phyloP scores from a whole-genome alignment of 2,329 filamentous ascomycete species.

The Aspergillus sclerotialis region DNA sequence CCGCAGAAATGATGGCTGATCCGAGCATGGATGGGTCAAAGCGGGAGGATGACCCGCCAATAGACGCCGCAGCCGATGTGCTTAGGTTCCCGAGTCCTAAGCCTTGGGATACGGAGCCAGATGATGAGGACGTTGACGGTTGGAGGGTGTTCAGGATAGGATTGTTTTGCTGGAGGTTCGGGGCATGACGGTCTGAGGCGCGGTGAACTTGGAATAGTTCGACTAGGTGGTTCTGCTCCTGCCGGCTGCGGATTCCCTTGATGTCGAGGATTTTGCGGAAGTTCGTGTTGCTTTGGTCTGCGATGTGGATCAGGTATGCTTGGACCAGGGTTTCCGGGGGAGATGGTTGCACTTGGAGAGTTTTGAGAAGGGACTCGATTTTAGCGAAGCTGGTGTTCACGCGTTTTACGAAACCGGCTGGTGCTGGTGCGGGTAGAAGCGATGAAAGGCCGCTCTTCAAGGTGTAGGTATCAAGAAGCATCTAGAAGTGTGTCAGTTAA shows the following conservation, averaged over 20 bases:
- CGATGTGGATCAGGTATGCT: constrained; percentile 95
- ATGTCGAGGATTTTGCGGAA: constrained; percentile 95
- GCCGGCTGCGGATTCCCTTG: constrained; percentile 76
- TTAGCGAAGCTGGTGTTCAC: constrained; percentile 77
- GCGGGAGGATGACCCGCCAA: constrained; percentile 44
- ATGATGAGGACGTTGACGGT: constrained; percentile 18
- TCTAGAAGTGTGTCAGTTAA: constrained; percentile 43
- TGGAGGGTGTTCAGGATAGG: constrained; percentile 63
- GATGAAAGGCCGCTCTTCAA: constrained; percentile 43
- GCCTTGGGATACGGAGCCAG: constrained; percentile 39
- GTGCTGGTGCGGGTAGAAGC: constrained; percentile 52
- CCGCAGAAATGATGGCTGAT: constrained; percentile 80
- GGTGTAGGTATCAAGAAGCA: constrained; percentile 89
- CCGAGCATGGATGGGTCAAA: constrained; percentile 81
- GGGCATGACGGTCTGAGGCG: constrained; percentile 55
- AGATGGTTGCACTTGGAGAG: constrained; percentile 83
- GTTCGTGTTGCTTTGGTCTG: constrained; percentile 85
- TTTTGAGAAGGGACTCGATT: constrained; percentile 90
- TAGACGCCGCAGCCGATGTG: constrained; percentile 33
- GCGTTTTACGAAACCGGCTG: constrained; percentile 69
- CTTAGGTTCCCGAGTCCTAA: constrained; percentile 44
- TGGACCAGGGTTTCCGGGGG: constrained; percentile 92
- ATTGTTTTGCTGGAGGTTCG: constrained; percentile 61
- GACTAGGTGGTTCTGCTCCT: constrained; percentile 72
- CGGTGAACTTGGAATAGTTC: constrained; percentile 89